These are phyloP conservation scores for Exutisphaerella laricina DNA, from an alignment of 2,329 filamentous ascomycete species.

Conservation along the genomic window DNA sequence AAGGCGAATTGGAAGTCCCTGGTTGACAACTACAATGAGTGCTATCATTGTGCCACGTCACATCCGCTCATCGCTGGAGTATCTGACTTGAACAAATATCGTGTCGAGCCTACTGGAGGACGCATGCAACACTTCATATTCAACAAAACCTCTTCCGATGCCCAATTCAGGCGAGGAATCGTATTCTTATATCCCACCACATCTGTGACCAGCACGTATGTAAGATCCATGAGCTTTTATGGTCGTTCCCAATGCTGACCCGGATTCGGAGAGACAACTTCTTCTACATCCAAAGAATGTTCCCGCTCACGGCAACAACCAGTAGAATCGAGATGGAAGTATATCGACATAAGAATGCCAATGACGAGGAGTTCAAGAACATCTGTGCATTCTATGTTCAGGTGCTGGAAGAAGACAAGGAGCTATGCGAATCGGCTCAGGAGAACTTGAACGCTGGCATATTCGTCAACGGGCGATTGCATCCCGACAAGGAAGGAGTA, in stretches of 20 bases:
- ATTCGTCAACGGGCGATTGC: conserved; percentile 58
- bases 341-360: conserved; percentile 55
- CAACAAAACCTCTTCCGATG: conserved; percentile 46
- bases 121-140: conserved; percentile 47
- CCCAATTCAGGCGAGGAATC: conserved; percentile 43
- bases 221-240: conserved; percentile 6
- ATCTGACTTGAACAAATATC: conserved; percentile 53
- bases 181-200: conserved; percentile 50
- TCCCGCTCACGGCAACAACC: conserved; percentile 47
- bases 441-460: conserved; percentile 57
- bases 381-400: conserved; percentile 58
- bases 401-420: conserved; percentile 60
- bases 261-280: conserved; percentile 53
- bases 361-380: conserved; percentile 52
- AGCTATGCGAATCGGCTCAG: conserved; percentile 55
- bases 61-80: conserved; percentile 54
- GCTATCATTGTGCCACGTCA: conserved; percentile 57
- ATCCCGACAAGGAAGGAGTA: conserved; percentile 57
- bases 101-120: conserved; percentile 45
- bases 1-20: conserved; percentile 58
- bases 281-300: conserved; percentile 61
- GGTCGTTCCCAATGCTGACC: conserved; percentile 5
- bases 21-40: conserved; percentile 62
- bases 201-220: conserved; percentile 49
- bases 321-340: conserved; percentile 59